Evolutionary conservation across 2,329 filamentous ascomycete genomes (phyloP), one percentile per base, ranked within the genome.

Genomic region (Penicillium sp.): DNA sequence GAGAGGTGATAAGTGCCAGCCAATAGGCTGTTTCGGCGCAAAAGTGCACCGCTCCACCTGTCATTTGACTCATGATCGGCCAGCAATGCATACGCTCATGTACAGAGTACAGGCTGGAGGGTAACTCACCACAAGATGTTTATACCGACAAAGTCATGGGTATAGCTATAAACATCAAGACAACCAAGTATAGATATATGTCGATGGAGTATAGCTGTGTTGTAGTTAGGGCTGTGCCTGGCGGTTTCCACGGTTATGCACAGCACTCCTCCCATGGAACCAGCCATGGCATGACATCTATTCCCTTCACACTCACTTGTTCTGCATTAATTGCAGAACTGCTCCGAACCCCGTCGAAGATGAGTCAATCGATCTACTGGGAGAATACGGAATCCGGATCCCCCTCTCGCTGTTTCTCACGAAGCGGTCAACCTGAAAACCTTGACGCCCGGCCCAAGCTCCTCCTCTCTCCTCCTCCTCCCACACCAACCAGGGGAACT

Each of bases 41-140:
- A 41, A 51, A 46, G 24, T 54, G 23, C 33, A 41, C 26, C 42
- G 43, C 49, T 52, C 57, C 59, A 61, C 57, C 57, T 57, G 57
- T 59, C 59, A 56, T 40, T 49, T 56, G 49, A 55, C 48, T 53
- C 45, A 50, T 45, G 52, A 51, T 49, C 30, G 21, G n/a, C 34
- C 30, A n/a, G n/a, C n/a, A n/a, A n/a, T n/a, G n/a, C n/a, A n/a
- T n/a, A n/a, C n/a, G 7, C 36, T 20, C 36, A 40, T 20, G 21
- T 39, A 13, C 34, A 23, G 8, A 23, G 10, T n/a, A 24, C 12
- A 30, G 27, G 9, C 13, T n/a, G 9, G 13, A n/a, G n/a, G n/a
- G n/a, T n/a, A n/a, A n/a, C n/a, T n/a, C n/a, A n/a, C n/a, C n/a
- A 40, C 21, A 40, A 26, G 24, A 13, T 40, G 21, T 24, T 40